Base-by-base conservation (phyloP, 2,329 filamentous ascomycete genomes). In the Myotisia sp. region DNA sequence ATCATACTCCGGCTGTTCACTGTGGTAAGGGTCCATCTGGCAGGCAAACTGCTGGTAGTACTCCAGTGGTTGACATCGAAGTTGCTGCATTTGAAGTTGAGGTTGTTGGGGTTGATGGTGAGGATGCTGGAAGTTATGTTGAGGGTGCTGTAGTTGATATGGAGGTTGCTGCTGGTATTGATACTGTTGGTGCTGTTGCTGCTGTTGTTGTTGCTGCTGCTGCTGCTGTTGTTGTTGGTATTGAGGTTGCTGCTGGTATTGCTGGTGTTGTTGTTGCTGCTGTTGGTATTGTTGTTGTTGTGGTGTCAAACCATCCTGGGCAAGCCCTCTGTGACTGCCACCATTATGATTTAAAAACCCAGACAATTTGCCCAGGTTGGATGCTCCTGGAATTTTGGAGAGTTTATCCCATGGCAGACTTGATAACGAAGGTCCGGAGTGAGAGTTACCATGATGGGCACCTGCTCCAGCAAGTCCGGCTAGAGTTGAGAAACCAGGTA, bases 331-430 rank as follows among this genome's bases (percentile, higher is more conserved):
- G 31, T 23, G 17, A 21, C 31, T 33, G 42, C 44, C 3, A 54
- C n/a, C n/a, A n/a, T n/a, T n/a, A n/a, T n/a, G n/a, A n/a, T n/a
- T n/a, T n/a, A n/a, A 50, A 28, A 55, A 45, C 5, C 46, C 50
- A 26, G 47, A 49, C 5, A 56, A 42, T 32, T 57, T 59, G 31
- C 47, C 47, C 14, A 60, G 24, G 8, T 55, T 56, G 4, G 55
- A 58, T 22, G 59, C 51, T 5, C 58, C 57, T 1, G 53, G 53
- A 28, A 57, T 57, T 16, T 44, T 48, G 23, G 48, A 49, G n/a
- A 56, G 38, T 24, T 52, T 45, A 13, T 50, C 47, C 45, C 49
- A 53, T 4, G 52, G 50, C 13, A 44, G 47, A 22, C 40, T 53
- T 37, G 32, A 51, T 30, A 44, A 44, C 3, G 49, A 44, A 5